Evolutionary conservation across 2,329 filamentous ascomycete genomes (phyloP).

Genomic region (Byssothecium circinans): DNA sequence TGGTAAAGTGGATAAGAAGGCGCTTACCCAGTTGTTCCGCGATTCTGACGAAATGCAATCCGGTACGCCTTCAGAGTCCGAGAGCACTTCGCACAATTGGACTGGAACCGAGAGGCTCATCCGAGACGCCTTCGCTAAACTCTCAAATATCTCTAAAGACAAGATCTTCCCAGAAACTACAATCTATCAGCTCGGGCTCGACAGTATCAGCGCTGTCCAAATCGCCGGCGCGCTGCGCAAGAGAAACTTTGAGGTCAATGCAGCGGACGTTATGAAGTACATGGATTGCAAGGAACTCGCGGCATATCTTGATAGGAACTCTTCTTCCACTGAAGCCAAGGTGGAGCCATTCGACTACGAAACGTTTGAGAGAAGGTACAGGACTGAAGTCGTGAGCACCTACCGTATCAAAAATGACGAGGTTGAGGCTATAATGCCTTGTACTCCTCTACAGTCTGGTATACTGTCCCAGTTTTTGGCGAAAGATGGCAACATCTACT

Average conservation of each 20-base stretch:
- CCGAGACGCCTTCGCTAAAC: constrained; percentile 58
- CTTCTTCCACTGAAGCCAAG: not conserved
- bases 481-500: constrained; percentile 69
- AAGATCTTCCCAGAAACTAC: constrained; percentile 65
- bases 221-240: constrained; percentile 69
- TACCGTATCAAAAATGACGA: constrained; percentile 33
- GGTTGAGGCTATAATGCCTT: constrained; percentile 69
- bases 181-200: constrained; percentile 85
- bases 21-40: constrained; percentile 34
- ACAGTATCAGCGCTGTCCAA: constrained; percentile 85
- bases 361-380: constrained; percentile 53
- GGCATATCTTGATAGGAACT: constrained; percentile 13
- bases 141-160: constrained; percentile 57
- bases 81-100: constrained; percentile 46
- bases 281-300: constrained; percentile 41
- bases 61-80: not conserved
- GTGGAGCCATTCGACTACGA: constrained; percentile 49
- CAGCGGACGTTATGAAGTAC: constrained; percentile 72
- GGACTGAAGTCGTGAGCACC: constrained; percentile 32
- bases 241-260: constrained; percentile 60
- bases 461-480: constrained; percentile 76
- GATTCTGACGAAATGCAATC: constrained; percentile 12
- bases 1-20: constrained; percentile 46
- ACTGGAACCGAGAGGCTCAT: constrained; percentile 56
- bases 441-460: constrained; percentile 76